Base-by-base conservation (phyloP, 2,329 filamentous ascomycete genomes). In the Fusarium burgessii region DNA sequence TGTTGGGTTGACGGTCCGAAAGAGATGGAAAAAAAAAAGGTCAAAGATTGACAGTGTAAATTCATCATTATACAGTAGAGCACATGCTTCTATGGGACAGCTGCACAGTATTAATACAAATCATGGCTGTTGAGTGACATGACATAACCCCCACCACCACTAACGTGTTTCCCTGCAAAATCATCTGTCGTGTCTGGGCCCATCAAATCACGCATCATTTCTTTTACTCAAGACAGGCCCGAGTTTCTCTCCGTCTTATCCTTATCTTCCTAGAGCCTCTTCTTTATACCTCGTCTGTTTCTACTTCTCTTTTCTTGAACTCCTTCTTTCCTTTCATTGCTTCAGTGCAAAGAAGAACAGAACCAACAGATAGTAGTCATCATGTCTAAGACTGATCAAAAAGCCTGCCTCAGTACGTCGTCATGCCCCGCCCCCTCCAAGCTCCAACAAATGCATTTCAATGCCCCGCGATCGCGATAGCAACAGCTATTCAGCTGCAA, bases 321-420 rank as follows among this genome's bases (percentile, higher is more conserved):
- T 47, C 66, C 57, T 51, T 52, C 55, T 71, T 57, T 70, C 62
- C 57, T 68, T 58, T 61, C 38, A 58, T 63, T 71, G 49, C 70
- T 70, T 55, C 66, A 55, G 32, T 63, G 43, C 50, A 70, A 70
- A 62, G 27, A 50, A 50, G 46, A 54, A 64, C 61, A 41, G 27
- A 58, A 27, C 17, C 35, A 61, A 57, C 49, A 68, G 47, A 58
- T 38, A 64, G 62, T 74, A 64, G 62, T 74, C 79, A 81, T 76
- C 77, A 87, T 87, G 84, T 82, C 85, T 79, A 84, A 84, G 77
- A 84, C 86, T 77, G 85, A 87, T 71, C 87, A 89, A 59, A 89
- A 89, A 80, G 87, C 87, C 77, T 89, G 87, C 82, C 85, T 89
- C 80, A 89, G 86, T 89, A 88, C 80, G 87, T 77, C 77, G 72